Percentiles rank a stretch among this genome's conserved stretches.
Evolutionary conservation across 345 rosid species (phyloP).

Genomic region (Pistacia atlantica): DNA sequence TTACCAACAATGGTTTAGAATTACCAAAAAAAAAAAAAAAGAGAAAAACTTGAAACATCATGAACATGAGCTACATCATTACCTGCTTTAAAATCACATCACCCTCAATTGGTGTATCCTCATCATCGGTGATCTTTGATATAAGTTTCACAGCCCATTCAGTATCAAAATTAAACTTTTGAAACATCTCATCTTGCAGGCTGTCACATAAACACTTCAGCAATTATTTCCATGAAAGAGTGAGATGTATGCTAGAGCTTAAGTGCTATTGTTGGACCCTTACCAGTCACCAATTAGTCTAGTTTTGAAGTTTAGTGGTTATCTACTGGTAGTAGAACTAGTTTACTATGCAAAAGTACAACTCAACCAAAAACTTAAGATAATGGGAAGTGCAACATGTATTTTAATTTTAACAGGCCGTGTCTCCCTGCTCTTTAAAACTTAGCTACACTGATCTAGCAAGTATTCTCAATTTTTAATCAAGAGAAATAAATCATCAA

Average conservation of each 20-base stretch:
- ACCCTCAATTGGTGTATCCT: conserved; percentile 89
- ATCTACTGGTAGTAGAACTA: too few relatives aligned
- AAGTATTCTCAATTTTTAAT: background rate
- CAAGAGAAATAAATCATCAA: conserved; percentile 9
- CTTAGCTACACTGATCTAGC: background rate
- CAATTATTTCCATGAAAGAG: too few relatives aligned
- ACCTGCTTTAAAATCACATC: conserved; percentile 88
- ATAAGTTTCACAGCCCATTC: conserved; percentile 94
- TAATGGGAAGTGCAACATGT: too few relatives aligned
- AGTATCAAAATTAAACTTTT: conserved; percentile 88
- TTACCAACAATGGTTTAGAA: background rate
- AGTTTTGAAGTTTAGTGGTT: too few relatives aligned
- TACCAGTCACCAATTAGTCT: too few relatives aligned
- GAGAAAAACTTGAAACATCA: conserved; percentile 17
- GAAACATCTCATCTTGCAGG: conserved; percentile 99
- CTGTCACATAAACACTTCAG: conserved; percentile 36
- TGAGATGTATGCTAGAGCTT: too few relatives aligned
- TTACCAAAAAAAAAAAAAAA: background rate
- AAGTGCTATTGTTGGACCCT: too few relatives aligned
- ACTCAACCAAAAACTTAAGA: too few relatives aligned
- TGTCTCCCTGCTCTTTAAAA: too few relatives aligned
- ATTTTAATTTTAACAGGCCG: too few relatives aligned
- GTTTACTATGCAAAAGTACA: too few relatives aligned
- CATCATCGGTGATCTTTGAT: conserved; percentile 79
- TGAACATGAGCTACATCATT: conserved; percentile 18